Evolutionary conservation across 2,329 filamentous ascomycete genomes (phyloP).

Genomic region (Colletotrichum lindemuthianum): DNA sequence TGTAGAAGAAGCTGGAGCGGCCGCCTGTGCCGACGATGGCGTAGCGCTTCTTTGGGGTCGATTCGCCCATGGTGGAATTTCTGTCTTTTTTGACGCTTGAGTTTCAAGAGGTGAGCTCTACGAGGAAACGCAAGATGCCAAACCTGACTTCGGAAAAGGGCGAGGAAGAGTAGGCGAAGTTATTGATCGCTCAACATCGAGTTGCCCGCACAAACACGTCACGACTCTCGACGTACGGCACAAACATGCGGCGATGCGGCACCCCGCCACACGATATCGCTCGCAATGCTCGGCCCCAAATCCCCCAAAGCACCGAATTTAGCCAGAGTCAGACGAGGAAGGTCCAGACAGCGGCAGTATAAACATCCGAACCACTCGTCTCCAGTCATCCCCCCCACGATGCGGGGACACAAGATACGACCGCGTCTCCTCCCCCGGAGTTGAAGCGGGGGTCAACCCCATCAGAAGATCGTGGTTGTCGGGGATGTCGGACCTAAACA

Average conservation of each 20-base stretch:
- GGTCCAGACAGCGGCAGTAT: slow-evolving; percentile 4
- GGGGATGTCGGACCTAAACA: slow-evolving; percentile 2
- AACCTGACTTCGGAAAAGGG: not conserved
- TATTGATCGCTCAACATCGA: not conserved
- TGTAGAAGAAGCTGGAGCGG: slow-evolving; percentile 70
- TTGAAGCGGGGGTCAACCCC: not conserved
- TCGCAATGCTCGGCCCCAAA: slow-evolving; percentile 11
- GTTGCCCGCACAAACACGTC: slow-evolving; percentile 1
- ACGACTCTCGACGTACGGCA: not conserved
- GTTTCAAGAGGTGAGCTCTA: not conserved
- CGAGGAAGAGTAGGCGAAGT: not conserved
- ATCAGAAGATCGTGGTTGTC: slow-evolving; percentile 5
- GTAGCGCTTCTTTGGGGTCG: slow-evolving; percentile 53
- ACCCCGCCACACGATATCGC: slow-evolving; percentile 4
- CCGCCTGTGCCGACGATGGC: slow-evolving; percentile 69
- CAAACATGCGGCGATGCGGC: not conserved
- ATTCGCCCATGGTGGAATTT: not conserved
- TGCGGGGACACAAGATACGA: slow-evolving; percentile 11
- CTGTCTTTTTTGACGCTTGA: not conserved
- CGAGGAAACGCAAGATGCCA: not conserved
- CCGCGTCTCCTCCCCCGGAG: not conserved
- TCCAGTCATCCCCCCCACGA: not conserved
- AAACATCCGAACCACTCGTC: slow-evolving; percentile 7
- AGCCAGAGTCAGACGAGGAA: slow-evolving; percentile 1
- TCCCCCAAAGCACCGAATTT: slow-evolving; percentile 22